Conservation (phyloP, 495 filamentous ascomycete genomes). For the Rusavskia elegans region DNA sequence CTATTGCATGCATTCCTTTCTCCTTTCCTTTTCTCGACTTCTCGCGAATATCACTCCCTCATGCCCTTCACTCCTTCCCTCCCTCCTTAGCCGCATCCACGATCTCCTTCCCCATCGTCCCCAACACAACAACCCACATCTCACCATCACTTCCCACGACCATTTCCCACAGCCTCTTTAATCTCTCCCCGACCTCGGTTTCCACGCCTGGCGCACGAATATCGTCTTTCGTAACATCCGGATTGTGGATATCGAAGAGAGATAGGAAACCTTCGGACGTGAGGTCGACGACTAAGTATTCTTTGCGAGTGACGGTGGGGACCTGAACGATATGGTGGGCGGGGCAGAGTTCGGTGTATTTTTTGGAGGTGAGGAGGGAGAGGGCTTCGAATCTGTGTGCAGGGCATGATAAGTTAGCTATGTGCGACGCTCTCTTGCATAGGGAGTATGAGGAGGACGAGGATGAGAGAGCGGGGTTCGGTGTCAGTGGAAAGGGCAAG, state of each 20-base stretch:
- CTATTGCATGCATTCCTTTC: too few relatives aligned
- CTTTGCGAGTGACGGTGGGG: neutral
- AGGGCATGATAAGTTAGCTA: too few relatives aligned
- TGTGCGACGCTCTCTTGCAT: too few relatives aligned
- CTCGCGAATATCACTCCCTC: too few relatives aligned
- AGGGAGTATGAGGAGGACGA: too few relatives aligned
- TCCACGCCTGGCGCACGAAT: neutral
- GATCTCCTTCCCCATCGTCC: neutral
- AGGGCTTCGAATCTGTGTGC: neutral
- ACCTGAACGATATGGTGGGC: neutral
- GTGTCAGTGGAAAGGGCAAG: neutral
- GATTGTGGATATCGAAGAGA: neutral
- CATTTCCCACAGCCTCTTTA: neutral
- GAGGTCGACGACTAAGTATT: neutral
- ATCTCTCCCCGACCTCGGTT: neutral
- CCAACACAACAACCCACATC: neutral
- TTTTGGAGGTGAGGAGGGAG: neutral
- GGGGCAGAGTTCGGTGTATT: neutral
- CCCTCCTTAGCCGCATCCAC: neutral
- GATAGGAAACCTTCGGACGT: neutral
- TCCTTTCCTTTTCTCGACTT: too few relatives aligned
- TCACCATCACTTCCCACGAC: neutral
- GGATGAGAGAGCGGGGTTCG: too few relatives aligned
- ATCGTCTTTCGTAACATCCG: neutral
- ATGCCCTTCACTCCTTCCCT: neutral